phyloP scores from a whole-genome alignment of 805 yeast species.

The Hanseniaspora jakobsenii region DNA sequence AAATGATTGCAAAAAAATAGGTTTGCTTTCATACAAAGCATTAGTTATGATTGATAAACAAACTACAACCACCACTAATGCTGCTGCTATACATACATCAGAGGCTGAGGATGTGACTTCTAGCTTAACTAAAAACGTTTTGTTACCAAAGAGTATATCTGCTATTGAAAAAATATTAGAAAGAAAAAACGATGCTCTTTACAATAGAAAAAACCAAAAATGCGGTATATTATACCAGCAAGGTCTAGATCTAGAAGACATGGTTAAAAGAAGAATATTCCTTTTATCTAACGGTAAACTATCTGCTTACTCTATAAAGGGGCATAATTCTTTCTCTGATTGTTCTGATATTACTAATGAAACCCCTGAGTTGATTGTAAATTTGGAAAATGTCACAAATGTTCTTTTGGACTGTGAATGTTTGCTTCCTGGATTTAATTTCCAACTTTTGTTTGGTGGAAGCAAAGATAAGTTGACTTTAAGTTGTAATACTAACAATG shows the following conservation, averaged over 20 bases:
- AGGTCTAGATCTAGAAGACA: slow-evolving; percentile 7
- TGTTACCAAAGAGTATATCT: slow-evolving; percentile 16
- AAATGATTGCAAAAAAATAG: background rate
- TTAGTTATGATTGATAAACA: slow-evolving; percentile 15
- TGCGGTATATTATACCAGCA: slow-evolving; percentile 12
- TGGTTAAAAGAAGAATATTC: slow-evolving; percentile 12
- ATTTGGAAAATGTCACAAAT: background rate
- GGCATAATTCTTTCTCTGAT: no score
- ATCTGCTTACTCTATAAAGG: background rate
- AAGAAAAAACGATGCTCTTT: background rate
- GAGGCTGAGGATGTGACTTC: no score
- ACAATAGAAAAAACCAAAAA: background rate
- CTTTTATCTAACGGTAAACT: slow-evolving; percentile 1
- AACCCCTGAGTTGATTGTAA: background rate
- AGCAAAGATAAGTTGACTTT: background rate
- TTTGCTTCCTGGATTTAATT: slow-evolving; percentile 11
- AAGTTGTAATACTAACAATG: slow-evolving; percentile 7
- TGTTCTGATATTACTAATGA: no score
- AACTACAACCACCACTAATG: no score
- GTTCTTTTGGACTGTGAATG: slow-evolving; percentile 8
- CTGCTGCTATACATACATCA: no score
- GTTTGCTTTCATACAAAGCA: background rate
- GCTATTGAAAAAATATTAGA: slow-evolving; percentile 2
- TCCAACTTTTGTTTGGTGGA: slow-evolving; percentile 6
- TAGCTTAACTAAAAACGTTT: no score